Percentiles rank a stretch among this genome's conserved stretches.
phyloP scores from a whole-genome alignment of 306 rosid species.

The Dalbergia cochinchinensis region DNA sequence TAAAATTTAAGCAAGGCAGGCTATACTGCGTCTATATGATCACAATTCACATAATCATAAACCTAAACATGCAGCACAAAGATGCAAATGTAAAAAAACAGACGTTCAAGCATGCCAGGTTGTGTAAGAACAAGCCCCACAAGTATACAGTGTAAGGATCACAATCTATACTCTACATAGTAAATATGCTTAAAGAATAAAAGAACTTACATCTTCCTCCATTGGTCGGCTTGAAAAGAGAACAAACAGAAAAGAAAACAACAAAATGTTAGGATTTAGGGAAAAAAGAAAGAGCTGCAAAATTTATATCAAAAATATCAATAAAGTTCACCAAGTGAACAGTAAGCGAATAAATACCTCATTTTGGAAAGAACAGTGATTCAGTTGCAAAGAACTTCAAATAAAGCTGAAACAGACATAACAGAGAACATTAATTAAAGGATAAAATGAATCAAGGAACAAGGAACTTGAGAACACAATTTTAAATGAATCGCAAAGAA shows the following conservation, averaged over 20 bases:
- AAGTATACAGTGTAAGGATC: background rate
- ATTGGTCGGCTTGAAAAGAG: conserved; percentile 61
- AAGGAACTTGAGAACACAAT: background rate
- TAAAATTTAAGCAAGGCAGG: background rate
- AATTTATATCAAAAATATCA: background rate
- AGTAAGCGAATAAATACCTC: conserved; percentile 43
- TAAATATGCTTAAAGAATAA: conserved; percentile 11
- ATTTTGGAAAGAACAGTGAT: conserved; percentile 18
- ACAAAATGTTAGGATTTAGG: conserved; percentile 6
- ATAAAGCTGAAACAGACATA: background rate
- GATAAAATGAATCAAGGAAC: background rate
- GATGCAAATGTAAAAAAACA: background rate
- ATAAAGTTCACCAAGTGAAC: background rate
- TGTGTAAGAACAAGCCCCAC: background rate
- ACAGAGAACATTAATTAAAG: background rate
- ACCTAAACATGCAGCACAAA: background rate
- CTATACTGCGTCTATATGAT: background rate
- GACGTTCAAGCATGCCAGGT: background rate
- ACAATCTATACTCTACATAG: background rate
- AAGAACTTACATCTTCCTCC: conserved; percentile 89
- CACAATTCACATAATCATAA: background rate
- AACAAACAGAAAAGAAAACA: background rate
- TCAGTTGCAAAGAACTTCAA: conserved; percentile 7
- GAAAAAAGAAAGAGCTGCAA: background rate
- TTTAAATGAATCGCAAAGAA: background rate